Evolutionary conservation across 2,329 filamentous ascomycete genomes (phyloP).

Genomic region (Arthrobotrys sinensis): DNA sequence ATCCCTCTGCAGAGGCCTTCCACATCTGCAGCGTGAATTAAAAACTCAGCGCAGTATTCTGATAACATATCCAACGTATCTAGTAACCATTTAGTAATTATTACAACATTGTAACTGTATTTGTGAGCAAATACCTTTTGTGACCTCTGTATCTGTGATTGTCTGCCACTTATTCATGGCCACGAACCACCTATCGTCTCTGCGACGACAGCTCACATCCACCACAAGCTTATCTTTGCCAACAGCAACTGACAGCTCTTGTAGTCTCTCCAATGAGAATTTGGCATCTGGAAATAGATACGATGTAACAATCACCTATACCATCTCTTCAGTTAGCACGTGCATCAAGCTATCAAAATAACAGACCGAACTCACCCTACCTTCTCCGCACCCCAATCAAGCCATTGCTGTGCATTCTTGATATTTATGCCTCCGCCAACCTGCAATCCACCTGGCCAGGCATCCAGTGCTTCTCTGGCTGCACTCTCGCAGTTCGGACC

Average conservation of each 20-base stretch:
- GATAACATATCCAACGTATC: constrained; percentile 63
- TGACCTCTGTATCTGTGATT: constrained; percentile 95
- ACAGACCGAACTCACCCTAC: constrained; percentile 70
- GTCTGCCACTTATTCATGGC: constrained; percentile 99
- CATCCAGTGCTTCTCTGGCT: constrained; percentile 80
- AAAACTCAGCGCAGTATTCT: constrained; percentile 89
- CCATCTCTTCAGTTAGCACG: constrained; percentile 16
- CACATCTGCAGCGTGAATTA: constrained; percentile 97
- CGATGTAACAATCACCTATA: constrained; percentile 95
- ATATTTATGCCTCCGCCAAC: constrained; percentile 95
- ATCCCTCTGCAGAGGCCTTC: constrained; percentile 94
- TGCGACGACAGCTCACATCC: constrained; percentile 89
- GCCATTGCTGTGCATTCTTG: constrained; percentile 86
- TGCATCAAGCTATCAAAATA: neutral
- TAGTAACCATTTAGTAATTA: constrained; percentile 39
- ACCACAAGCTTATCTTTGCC: constrained; percentile 87
- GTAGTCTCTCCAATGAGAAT: constrained; percentile 83
- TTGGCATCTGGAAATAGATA: constrained; percentile 88
- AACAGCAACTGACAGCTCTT: constrained; percentile 80
- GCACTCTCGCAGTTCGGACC: constrained; percentile 88
- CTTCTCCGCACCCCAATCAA: constrained; percentile 86
- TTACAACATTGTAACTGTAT: neutral
- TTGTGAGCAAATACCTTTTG: constrained; percentile 75
- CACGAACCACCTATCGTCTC: constrained; percentile 88
- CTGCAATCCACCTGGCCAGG: constrained; percentile 86